These are phyloP conservation scores for Phaeosphaeria sp. DNA, from an alignment of 2,329 filamentous ascomycete genomes.

Conservation along the genomic window DNA sequence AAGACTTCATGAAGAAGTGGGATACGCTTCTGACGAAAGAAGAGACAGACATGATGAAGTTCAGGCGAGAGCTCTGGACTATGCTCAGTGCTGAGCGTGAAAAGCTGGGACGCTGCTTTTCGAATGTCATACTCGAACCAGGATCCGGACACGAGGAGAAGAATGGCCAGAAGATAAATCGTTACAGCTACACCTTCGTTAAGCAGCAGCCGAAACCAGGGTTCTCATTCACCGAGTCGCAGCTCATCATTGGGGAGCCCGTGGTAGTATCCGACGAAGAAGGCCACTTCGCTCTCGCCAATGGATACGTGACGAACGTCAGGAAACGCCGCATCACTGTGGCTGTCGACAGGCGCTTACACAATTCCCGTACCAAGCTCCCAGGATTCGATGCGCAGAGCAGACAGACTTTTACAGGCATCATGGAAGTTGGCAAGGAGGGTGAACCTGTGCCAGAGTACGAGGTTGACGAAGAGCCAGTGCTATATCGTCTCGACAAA, in stretches of 20 bases:
- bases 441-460: slow-evolving; percentile 38
- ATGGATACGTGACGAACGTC: slow-evolving; percentile 85
- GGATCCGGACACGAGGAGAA: slow-evolving; percentile 74
- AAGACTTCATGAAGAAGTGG: slow-evolving; percentile 92
- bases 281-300: slow-evolving; percentile 92
- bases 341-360: slow-evolving; percentile 86
- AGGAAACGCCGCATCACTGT: slow-evolving; percentile 80
- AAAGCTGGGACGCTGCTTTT: slow-evolving; percentile 86
- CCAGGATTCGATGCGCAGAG: slow-evolving; percentile 75
- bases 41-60: slow-evolving; percentile 87
- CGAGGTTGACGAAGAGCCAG: slow-evolving; percentile 59
- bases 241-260: slow-evolving; percentile 85
- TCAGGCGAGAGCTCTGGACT: slow-evolving; percentile 91
- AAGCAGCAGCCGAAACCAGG: slow-evolving; percentile 68
- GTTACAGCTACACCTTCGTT: slow-evolving; percentile 83
- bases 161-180: slow-evolving; percentile 83
- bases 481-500: slow-evolving; percentile 88
- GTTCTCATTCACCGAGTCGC: slow-evolving; percentile 91
- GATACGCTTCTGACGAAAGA: slow-evolving; percentile 92
- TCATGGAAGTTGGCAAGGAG: slow-evolving; percentile 80
- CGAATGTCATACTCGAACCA: slow-evolving; percentile 82
- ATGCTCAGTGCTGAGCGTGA: slow-evolving; percentile 91
- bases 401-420: slow-evolving; percentile 88
- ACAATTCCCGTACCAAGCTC: slow-evolving; percentile 80
- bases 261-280: slow-evolving; percentile 96